phyloP scores from a whole-genome alignment of 305 asterid species.

The Lippia alba region DNA sequence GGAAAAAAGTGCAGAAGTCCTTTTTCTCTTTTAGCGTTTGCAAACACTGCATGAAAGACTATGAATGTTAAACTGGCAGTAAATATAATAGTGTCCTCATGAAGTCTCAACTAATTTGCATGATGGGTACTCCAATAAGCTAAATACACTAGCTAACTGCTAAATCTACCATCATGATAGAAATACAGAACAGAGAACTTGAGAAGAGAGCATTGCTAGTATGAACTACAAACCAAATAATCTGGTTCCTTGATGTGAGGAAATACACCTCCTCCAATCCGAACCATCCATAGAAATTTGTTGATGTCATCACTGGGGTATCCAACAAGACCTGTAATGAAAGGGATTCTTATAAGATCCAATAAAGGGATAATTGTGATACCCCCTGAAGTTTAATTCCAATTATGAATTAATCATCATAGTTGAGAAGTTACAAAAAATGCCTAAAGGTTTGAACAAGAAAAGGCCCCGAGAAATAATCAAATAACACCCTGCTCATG shows the following conservation, averaged over 20 bases:
- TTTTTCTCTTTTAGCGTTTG: no score
- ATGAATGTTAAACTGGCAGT: no score
- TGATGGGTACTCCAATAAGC: background rate
- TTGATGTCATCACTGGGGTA: constrained; percentile 98
- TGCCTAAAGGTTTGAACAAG: no score
- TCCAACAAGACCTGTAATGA: constrained; percentile 89
- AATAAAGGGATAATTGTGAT: no score
- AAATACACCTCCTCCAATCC: constrained; percentile 99
- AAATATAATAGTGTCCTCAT: no score
- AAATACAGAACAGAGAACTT: constrained; percentile 8
- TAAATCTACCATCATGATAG: background rate
- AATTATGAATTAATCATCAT: no score
- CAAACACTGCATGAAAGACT: no score
- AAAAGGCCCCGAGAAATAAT: no score
- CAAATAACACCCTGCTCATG: no score
- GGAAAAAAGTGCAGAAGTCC: no score
- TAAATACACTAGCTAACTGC: background rate
- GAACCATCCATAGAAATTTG: constrained; percentile 99
- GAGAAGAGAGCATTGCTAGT: constrained; percentile 5
- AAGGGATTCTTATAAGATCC: background rate
- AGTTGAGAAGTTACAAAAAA: no score
- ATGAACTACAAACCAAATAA: constrained; percentile 73
- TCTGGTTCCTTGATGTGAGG: constrained; percentile 99
- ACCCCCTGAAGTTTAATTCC: no score
- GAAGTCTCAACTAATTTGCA: background rate